Evolutionary conservation across 2,329 filamentous ascomycete genomes (phyloP).

Genomic region (Trichoderma simmonsii): DNA sequence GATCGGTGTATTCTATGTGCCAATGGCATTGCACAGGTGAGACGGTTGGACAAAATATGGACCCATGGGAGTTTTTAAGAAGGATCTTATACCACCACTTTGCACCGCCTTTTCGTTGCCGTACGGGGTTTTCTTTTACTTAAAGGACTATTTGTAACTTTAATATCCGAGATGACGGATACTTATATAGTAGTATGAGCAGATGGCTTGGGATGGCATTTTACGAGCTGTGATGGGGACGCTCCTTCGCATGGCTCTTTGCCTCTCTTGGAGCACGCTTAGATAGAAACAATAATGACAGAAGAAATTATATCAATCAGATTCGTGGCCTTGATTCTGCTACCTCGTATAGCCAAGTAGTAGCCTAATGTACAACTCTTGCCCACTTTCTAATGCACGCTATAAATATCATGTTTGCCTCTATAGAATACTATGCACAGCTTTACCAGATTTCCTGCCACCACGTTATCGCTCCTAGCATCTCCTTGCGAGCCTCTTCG

Average conservation of each 20-base stretch:
- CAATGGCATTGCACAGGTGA: not conserved
- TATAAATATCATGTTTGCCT: not conserved
- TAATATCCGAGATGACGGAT: not conserved
- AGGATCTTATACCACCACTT: not conserved
- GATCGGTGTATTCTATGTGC: not conserved
- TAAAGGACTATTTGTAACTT: not conserved
- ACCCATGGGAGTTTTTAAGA: not conserved
- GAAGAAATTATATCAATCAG: not conserved
- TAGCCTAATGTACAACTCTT: not conserved
- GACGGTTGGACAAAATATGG: not conserved
- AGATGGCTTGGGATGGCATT: not conserved
- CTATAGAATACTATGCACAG: not conserved
- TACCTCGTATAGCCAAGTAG: not conserved
- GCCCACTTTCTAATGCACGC: not conserved
- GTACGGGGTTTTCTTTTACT: not conserved
- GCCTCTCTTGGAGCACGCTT: not conserved
- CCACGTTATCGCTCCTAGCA: constrained; percentile 39
- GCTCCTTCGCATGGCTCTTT: not conserved
- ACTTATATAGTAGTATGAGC: not conserved
- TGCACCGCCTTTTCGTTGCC: not conserved
- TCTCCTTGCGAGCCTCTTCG: constrained; percentile 39
- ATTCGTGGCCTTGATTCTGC: not conserved
- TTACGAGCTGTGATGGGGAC: not conserved
- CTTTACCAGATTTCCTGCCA: constrained; percentile 57
- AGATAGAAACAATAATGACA: not conserved